phyloP scores from a whole-genome alignment of 1,284 basidiomycete species.

The Cryptococcus deneoformans region DNA sequence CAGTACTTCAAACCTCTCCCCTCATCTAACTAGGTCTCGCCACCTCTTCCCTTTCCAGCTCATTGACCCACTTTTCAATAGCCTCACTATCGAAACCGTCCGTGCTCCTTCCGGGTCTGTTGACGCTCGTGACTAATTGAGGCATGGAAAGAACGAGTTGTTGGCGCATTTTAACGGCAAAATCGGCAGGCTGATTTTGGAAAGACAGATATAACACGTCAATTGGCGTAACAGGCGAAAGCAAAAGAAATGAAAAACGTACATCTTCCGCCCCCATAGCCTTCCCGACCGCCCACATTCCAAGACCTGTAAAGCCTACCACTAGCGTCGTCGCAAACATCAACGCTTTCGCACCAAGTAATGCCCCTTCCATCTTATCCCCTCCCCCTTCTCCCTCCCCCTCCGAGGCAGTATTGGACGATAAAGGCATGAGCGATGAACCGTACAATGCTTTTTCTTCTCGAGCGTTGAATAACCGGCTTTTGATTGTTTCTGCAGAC shows the following conservation, averaged over 20 bases:
- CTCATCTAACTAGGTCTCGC: background rate
- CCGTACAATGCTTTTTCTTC: constrained; percentile 33
- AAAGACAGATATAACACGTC: background rate
- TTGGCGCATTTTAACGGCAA: constrained; percentile 30
- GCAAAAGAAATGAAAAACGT: constrained; percentile 10
- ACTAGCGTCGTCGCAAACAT: constrained; percentile 42
- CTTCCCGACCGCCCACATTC: constrained; percentile 31
- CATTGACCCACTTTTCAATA: constrained; percentile 15
- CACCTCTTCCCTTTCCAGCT: constrained; percentile 12
- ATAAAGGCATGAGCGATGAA: constrained; percentile 1
- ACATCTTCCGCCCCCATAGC: constrained; percentile 38
- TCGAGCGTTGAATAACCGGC: constrained; percentile 25
- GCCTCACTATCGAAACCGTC: constrained; percentile 15
- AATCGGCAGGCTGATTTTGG: constrained; percentile 31
- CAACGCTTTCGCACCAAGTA: constrained; percentile 36
- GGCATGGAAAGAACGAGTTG: constrained; percentile 28
- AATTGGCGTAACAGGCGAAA: background rate
- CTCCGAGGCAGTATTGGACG: constrained; percentile 7
- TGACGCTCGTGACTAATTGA: constrained; percentile 10
- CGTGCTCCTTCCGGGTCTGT: constrained; percentile 11
- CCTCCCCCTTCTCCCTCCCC: background rate
- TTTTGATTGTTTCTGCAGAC: background rate
- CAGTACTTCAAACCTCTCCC: background rate
- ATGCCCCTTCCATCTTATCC: constrained; percentile 4
- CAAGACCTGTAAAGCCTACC: constrained; percentile 31